These are phyloP conservation scores for Allium cepa DNA, from an alignment of 106 monocot genomes.

Conservation along the genomic window DNA sequence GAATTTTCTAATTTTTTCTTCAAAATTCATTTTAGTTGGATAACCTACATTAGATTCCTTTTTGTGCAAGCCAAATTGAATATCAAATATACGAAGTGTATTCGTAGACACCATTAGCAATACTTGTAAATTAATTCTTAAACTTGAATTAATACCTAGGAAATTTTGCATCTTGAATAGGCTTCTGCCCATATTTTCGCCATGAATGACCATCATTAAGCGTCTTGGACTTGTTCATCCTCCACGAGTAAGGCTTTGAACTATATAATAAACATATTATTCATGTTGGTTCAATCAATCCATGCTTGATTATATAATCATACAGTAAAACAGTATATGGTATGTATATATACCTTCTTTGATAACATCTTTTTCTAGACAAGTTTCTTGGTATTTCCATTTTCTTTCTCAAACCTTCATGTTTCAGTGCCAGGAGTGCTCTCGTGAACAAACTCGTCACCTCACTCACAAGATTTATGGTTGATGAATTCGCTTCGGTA, in stretches of 20 bases:
- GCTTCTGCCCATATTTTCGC: slow-evolving; percentile 80
- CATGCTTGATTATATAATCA: not conserved
- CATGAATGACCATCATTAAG: slow-evolving; percentile 42
- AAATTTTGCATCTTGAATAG: slow-evolving; percentile 24
- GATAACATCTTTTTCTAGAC: not conserved
- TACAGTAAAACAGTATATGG: not conserved
- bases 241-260: slow-evolving; percentile 4
- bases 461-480: not conserved
- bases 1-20: too few species aligned
- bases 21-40: too few species aligned
- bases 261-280: slow-evolving; percentile 12
- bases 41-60: too few species aligned
- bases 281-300: not conserved
- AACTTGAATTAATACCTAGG: slow-evolving; percentile 29
- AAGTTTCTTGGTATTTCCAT: not conserved
- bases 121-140: too few species aligned
- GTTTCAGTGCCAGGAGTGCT: not conserved
- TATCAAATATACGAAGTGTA: too few species aligned
- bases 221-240: slow-evolving; percentile 6
- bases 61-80: not conserved
- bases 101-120: too few species aligned
- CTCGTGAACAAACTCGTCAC: not conserved
- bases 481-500: not conserved
- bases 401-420: not conserved
- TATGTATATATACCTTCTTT: not conserved